Evolutionary conservation across 2,329 filamentous ascomycete genomes (phyloP).

Genomic region (Phoma herbarum): DNA sequence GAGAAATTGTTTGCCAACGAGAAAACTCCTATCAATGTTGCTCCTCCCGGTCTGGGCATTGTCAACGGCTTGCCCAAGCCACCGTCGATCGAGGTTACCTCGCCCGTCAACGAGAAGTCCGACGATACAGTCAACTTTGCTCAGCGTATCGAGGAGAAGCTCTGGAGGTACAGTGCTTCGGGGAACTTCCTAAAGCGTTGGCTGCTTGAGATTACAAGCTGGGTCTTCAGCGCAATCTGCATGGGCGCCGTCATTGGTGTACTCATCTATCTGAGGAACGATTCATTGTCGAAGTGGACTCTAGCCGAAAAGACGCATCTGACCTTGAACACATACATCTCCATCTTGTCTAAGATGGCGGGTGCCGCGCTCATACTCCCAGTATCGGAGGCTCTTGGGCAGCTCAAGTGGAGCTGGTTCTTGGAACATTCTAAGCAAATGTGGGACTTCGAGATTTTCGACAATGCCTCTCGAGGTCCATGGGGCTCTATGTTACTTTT

Average conservation of each 20-base stretch:
- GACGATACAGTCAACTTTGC: slow-evolving; percentile 27
- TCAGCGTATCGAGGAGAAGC: slow-evolving; percentile 32
- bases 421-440: slow-evolving; percentile 36
- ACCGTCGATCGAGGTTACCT: slow-evolving; percentile 20
- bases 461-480: slow-evolving; percentile 42
- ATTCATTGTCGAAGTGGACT: slow-evolving; percentile 21
- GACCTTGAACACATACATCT: slow-evolving; percentile 42
- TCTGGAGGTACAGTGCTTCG: slow-evolving; percentile 30
- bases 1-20: slow-evolving; percentile 24
- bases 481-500: slow-evolving; percentile 36
- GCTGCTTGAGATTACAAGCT: slow-evolving; percentile 39
- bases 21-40: background rate
- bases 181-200: slow-evolving; percentile 35
- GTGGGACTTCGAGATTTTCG: slow-evolving; percentile 50
- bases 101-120: slow-evolving; percentile 16
- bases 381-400: slow-evolving; percentile 42
- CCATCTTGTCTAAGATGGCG: slow-evolving; percentile 39
- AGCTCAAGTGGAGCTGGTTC: slow-evolving; percentile 51
- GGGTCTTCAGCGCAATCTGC: slow-evolving; percentile 36
- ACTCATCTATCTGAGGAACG: slow-evolving; percentile 20
- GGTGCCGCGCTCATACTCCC: slow-evolving; percentile 42
- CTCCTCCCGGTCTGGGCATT: slow-evolving; percentile 19
- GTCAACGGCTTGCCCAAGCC: slow-evolving; percentile 10
- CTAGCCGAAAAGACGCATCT: slow-evolving; percentile 16
- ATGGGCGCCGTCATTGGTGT: slow-evolving; percentile 34